Evolutionary conservation across 208 protist genomes (phyloP).

Genomic region (Leishmania braziliensis): DNA sequence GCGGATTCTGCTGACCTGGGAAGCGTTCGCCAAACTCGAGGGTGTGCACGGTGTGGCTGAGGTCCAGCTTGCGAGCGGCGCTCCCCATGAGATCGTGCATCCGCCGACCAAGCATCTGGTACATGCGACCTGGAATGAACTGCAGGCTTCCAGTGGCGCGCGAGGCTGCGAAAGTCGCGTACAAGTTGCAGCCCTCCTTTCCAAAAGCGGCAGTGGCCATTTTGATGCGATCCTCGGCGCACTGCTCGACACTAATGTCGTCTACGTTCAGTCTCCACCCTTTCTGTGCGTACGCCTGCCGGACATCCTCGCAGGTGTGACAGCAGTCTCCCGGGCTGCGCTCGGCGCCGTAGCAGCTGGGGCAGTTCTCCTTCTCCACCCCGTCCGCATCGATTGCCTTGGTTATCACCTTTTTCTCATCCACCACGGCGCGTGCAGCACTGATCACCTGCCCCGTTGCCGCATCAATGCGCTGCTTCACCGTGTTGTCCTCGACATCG

Average conservation of each 20-base stretch:
- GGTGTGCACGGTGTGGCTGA: slow-evolving; percentile 78
- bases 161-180: slow-evolving; percentile 62
- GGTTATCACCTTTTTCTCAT: slow-evolving; percentile 43
- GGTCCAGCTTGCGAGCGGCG: slow-evolving; percentile 57
- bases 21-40: slow-evolving; percentile 82
- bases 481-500: slow-evolving; percentile 34
- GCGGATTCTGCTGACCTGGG: slow-evolving; percentile 76
- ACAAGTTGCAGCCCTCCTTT: slow-evolving; percentile 83
- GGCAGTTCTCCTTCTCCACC: slow-evolving; percentile 69
- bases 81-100: slow-evolving; percentile 65
- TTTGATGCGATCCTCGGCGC: slow-evolving; percentile 60
- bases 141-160: slow-evolving; percentile 87
- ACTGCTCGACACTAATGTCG: slow-evolving; percentile 72
- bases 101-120: slow-evolving; percentile 42
- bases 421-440: slow-evolving; percentile 39
- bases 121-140: slow-evolving; percentile 71
- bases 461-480: slow-evolving; percentile 61
- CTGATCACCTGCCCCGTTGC: slow-evolving; percentile 41
- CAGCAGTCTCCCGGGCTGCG: slow-evolving; percentile 65
- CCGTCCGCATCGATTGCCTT: slow-evolving; percentile 48
- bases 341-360: slow-evolving; percentile 84
- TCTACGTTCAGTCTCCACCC: slow-evolving; percentile 72
- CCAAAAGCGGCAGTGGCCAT: slow-evolving; percentile 23
- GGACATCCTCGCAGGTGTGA: slow-evolving; percentile 83
- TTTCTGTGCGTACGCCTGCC: slow-evolving; percentile 50